Evolutionary conservation across 257 asterid genomes (phyloP).

Genomic region (Osmanthus fragrans): DNA sequence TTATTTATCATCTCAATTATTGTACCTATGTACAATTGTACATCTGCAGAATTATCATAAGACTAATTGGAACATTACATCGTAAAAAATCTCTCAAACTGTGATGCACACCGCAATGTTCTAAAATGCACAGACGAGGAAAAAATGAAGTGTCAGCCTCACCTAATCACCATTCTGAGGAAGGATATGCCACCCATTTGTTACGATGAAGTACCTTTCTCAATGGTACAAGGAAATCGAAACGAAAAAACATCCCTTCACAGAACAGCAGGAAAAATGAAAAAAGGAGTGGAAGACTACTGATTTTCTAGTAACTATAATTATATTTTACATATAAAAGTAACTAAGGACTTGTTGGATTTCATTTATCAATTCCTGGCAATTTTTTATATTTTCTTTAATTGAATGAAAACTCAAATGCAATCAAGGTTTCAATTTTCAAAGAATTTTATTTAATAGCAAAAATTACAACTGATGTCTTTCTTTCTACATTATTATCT

Average conservation of each 20-base stretch:
- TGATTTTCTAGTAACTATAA: not conserved
- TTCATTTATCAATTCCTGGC: not conserved
- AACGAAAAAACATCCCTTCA: not conserved
- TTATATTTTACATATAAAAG: no score
- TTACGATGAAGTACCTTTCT: not conserved
- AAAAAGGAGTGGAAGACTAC: not conserved
- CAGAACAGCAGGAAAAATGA: not conserved
- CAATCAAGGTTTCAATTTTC: not conserved
- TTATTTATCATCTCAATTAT: not conserved
- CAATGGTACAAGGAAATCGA: not conserved
- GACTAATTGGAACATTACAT: not conserved
- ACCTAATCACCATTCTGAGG: slow-evolving; percentile 12
- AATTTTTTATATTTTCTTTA: not conserved
- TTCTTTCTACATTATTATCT: not conserved
- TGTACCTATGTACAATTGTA: not conserved
- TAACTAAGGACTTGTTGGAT: not conserved
- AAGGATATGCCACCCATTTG: not conserved
- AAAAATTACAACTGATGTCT: not conserved
- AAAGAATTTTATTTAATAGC: not conserved
- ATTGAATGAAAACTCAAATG: not conserved
- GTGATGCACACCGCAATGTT: not conserved
- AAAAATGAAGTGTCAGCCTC: not conserved
- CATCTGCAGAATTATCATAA: not conserved
- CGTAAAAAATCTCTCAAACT: not conserved
- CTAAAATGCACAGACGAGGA: not conserved